Conservation (phyloP, 1,139 yeast genomes). For the Lodderomyces orthopsilosis region DNA sequence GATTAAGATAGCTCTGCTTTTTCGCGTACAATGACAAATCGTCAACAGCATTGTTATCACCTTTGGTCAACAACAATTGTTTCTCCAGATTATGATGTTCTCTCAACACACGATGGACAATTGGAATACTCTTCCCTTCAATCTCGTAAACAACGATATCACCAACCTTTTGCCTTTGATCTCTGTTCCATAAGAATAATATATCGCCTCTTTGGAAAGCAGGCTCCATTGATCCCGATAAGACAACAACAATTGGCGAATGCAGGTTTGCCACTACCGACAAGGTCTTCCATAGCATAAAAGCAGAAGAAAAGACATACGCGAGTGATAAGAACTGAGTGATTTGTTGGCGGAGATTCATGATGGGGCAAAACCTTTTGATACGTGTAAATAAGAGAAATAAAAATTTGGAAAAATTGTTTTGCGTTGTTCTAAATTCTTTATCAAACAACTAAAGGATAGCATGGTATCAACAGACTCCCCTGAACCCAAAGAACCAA, state of each 20-base stretch:
- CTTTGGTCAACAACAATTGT: conserved; percentile 86
- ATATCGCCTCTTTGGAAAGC: conserved; percentile 99
- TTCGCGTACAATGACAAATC: conserved; percentile 83
- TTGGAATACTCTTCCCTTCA: conserved; percentile 78
- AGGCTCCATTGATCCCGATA: conserved; percentile 99
- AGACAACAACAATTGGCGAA: conserved; percentile 93
- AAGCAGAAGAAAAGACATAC: conserved; percentile 83
- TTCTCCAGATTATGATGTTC: conserved; percentile 61
- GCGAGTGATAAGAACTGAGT: conserved; percentile 65
- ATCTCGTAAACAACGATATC: conserved; percentile 95
- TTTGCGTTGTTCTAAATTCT: too few relatives aligned
- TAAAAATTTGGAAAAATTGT: not conserved
- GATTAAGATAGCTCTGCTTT: conserved; percentile 72
- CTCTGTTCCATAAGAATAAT: conserved; percentile 85
- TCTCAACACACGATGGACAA: conserved; percentile 90
- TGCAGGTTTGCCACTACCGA: conserved; percentile 77
- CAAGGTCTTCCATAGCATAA: conserved; percentile 86
- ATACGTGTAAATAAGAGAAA: not conserved
- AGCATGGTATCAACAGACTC: not conserved
- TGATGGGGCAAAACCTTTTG: conserved; percentile 13
- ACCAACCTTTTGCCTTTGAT: conserved; percentile 69
- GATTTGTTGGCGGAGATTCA: conserved; percentile 49
- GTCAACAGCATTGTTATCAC: conserved; percentile 93
- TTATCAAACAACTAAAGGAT: too few relatives aligned
- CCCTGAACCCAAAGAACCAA: not conserved